Evolutionary conservation across 139 green algal genomes (phyloP).

Genomic region (Closterium sp.): DNA sequence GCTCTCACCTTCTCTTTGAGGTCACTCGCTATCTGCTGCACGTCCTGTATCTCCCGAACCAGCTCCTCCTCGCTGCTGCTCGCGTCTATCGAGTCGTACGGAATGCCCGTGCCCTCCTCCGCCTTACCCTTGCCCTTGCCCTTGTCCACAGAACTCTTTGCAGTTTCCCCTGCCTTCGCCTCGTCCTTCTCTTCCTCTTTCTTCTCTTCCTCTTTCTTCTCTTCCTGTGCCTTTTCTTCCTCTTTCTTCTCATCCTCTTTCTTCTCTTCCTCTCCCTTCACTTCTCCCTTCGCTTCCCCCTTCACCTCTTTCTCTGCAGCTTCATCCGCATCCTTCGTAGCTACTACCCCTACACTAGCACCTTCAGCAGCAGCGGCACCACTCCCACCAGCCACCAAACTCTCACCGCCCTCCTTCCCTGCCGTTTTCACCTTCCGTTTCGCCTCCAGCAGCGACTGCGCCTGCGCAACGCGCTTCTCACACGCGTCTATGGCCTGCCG

Average conservation of each 20-base stretch:
- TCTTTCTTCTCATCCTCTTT: neutral
- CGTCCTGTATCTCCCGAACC: neutral
- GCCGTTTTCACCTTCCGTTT: neutral
- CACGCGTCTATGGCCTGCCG: slow-evolving; percentile 32
- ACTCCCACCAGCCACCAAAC: neutral
- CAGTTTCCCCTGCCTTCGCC: neutral
- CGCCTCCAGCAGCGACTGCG: neutral
- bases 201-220: neutral
- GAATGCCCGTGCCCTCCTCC: neutral
- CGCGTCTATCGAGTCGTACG: neutral
- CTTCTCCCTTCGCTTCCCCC: neutral
- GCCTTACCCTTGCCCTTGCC: neutral
- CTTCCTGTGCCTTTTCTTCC: neutral
- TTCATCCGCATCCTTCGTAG: neutral
- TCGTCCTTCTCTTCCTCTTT: neutral
- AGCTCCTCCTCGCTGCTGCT: neutral
- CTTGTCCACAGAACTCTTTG: neutral
- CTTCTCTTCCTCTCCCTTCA: neutral
- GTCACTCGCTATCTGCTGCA: neutral
- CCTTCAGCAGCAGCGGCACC: neutral
- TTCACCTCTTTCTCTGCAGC: neutral
- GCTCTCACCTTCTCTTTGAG: neutral
- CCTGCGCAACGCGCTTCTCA: slow-evolving; percentile 8
- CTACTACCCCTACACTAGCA: neutral
- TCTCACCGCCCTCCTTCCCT: neutral